Evolutionary conservation across 345 rosid genomes (phyloP), one percentile per base, ranked within the genome.

Genomic region (Zanthoxylum bungeanum): DNA sequence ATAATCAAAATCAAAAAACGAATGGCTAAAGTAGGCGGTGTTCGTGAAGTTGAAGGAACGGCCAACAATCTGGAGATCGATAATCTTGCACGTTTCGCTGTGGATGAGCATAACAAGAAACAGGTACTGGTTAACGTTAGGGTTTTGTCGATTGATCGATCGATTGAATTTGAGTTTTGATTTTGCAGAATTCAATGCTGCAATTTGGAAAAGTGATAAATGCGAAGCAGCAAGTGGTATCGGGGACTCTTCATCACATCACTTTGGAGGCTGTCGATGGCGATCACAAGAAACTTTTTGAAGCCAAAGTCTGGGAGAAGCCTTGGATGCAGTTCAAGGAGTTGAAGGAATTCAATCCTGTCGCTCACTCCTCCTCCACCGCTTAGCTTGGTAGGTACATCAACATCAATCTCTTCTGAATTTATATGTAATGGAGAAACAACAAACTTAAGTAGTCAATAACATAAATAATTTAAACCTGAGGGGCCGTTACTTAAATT

Each of bases 271-370:
- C 80, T 8, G 75, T 65, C 1, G 93, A 94, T 30, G 95, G 97
- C 4, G 90, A 78, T 36, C 66, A 79, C 68, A 79, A 75, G 49
- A 87, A 94, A 76, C 60, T 84, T 47, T 94, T 86, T 66, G 92
- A 92, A 82, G 98, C 97, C 64, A 90, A 94, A 83, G 84, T 94
- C 50, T 85, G 95, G 97, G 97, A 76, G 82, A 92, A 94, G 81
- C 88, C 88, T 22, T 94, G 98, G 98, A 22, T 79, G 83, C 77
- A 94, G 40, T 91, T 89, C 80, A 92, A 86, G 83, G 81, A 90
- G 83, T 78, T 92, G 70, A 88, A 90, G 72, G 89, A 83, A 8
- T 94, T 94, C 84, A 86, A 82, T 78, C 87, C 74, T 33, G 44
- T 86, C 40, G 90, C 79, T 16, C 88, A 82, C 64, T 73, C 83